Base-by-base conservation (phyloP, 345 rosid species). In the Turritis glabra region DNA sequence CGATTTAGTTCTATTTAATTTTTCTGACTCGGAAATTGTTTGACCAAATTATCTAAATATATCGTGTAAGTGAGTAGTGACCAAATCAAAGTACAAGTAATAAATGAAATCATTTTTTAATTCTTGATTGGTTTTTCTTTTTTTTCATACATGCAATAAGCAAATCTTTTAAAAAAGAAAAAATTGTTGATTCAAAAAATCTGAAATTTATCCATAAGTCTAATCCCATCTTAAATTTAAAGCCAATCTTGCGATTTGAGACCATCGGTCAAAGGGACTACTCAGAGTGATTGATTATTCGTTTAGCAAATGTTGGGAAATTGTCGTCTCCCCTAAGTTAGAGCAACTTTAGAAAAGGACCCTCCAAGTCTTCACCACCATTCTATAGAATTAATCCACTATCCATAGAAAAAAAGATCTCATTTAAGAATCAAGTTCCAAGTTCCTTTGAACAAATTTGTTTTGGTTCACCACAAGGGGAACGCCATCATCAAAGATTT, bases 281-380 rank as follows among this genome's bases (percentile, higher is more conserved):
- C 27, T 52, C 26, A n/a, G 47, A 41, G 51, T 43, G 18, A 58
- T 38, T 26, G 37, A 37, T 37, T 41, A 41, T 63, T 52, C 46
- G 46, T 64, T 30, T 30, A 37, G 57, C 57, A 54, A 54, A 43
- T 5, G 26, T 73, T 15, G 30, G 46, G 71, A 32, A 72, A 53
- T 21, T 46, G 57, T 35, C 58, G 12, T 12, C 15, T 26, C 41
- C 46, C 21, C 32, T 23, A 4, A n/a, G 5, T 27, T 2, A 27
- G 30, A 27, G 5, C 8, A 59, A 35, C 25, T 29, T 44, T 50
- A 40, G 74, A 59, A 21, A 67, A 38, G 11, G 79, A 75, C 79
- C 54, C 44, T 66, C 35, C 62, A 51, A 27, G 35, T 29, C 46
- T 58, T 58, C 61, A 47, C 53, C 60, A 67, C 72, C n/a, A n/a